Base-by-base conservation (phyloP, 192 early-diverging fungal species). In the Rhizophagus clarus region DNA sequence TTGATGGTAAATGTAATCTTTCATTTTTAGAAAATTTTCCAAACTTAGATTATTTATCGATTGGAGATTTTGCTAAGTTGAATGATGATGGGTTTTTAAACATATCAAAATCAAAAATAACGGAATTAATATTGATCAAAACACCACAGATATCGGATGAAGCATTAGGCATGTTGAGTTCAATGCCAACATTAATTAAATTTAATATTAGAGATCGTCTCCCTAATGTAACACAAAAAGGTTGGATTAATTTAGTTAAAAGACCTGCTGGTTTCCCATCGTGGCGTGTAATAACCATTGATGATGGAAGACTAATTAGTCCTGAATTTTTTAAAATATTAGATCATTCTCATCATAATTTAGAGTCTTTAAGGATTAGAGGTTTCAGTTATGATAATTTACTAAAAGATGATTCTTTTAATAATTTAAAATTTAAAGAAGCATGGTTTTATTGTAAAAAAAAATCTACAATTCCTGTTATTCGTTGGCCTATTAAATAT, bases 311-410 rank as follows among this genome's bases (percentile, higher is more conserved):
- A 32, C 14, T 37, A 60, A 68, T 79, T 47, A 34, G 31, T 61
- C 26, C 77, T 17, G 42, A 79, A 69, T 79, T 79, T 56, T 79
- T 79, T 69, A 45, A 69, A 28, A 32, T 69, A 2, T 51, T 79
- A 69, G 61, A 79, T 17, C n/a, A 69, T 3, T 20, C 29, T 26
- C 77, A 79, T 79, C 45, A 29, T 22, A 17, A 68, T 28, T 61
- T 79, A 26, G 26, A 61, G 15, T 9, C 2, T 9, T 37, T 79
- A 1, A 68, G 26, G 4, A 32, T 79, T 49, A 61, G 67, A n/a
- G 67, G 67, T 26, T 47, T 79, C 17, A 69, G 34, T 56, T n/a
- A 40, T 42, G 26, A 34, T 32, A 28, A 56, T 56, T 24, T 69
- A 29, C 17, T 28, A 31, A 45, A 79, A 6, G 63, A 67, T 6